Evolutionary conservation across 192 early-diverging fungal species (phyloP), one percentile per base, ranked within the genome.

Genomic region (Thamnidium elegans): DNA sequence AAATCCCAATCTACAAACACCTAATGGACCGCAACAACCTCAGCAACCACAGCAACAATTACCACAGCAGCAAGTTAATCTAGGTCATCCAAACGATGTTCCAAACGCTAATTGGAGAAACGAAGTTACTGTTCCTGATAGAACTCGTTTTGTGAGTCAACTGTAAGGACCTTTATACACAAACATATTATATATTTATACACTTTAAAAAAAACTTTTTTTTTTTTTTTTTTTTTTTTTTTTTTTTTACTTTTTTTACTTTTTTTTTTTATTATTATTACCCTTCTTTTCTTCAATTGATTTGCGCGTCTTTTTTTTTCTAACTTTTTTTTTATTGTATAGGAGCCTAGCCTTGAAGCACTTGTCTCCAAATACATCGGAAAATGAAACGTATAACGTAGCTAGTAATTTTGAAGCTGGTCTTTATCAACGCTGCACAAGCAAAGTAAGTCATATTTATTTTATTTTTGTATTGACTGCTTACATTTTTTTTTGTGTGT

Each of bases 341-440:
- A 74, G 72, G 14, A 68, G 55, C 1, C 43, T 65, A 42, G 67
- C 63, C 14, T 44, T 74, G 13, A 63, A 59, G 19, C 59, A 53
- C 36, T 43, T 74, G 17, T 66, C 67, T 2, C 72, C 67, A 10
- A 47, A 43, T 48, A 66, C 63, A 45, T 44, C 67, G n/a, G 72
- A 74, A 17, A 32, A 62, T 21, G 66, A 74, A 43, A 69, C 64
- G 39, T 69, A 66, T 51, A 50, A 45, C 7, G 64, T 60, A 11
- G 67, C 72, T 32, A 63, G 55, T 34, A 66, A 64, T 44, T 74
- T 74, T 69, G 72, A 74, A 62, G 45, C 58, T 20, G 52, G 32
- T 19, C 59, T 74, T 44, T 69, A 62, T 58, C 52, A 62, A 19
- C 39, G 59, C 53, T 66, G 67, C 32, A 69, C 62, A 19, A 54